Percentiles rank a stretch among this genome's conserved stretches.
Conservation (phyloP, 2,329 filamentous ascomycete species). For the Neopestalotiopsis clavispora region DNA sequence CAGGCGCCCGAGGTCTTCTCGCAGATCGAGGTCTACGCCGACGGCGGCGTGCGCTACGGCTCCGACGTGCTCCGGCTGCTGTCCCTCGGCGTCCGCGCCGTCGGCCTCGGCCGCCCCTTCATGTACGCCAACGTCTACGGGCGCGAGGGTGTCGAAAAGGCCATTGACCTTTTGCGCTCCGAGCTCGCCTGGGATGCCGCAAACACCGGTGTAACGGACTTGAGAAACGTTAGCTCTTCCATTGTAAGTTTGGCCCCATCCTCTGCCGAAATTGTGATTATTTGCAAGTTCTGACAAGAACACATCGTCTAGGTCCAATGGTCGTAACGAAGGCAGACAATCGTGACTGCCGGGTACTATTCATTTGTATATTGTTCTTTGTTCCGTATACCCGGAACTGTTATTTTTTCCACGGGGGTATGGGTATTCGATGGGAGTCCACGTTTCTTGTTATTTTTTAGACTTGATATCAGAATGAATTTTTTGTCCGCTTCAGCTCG, state of each 20-base stretch:
- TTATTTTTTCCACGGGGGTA: neutral
- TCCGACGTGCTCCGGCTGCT: conserved; percentile 39
- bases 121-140: conserved; percentile 57
- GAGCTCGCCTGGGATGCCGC: conserved; percentile 42
- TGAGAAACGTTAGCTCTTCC: conserved; percentile 30
- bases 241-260: conserved; percentile 20
- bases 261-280: neutral
- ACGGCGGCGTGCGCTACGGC: conserved; percentile 41
- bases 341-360: neutral
- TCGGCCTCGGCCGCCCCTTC: conserved; percentile 49
- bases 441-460: neutral
- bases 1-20: conserved; percentile 35
- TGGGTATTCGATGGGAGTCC: neutral
- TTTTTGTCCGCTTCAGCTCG: neutral
- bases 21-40: conserved; percentile 37
- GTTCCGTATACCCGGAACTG: neutral
- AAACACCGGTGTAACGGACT: conserved; percentile 32
- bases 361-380: neutral
- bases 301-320: neutral
- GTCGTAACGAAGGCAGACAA: neutral
- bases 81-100: conserved; percentile 37
- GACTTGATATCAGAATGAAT: neutral
- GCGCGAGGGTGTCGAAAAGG: conserved; percentile 45
- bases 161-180: conserved; percentile 47
- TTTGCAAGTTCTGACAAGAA: neutral